phyloP scores from a whole-genome alignment of 2,329 filamentous ascomycete genomes.

The Aspergillus sp. region DNA sequence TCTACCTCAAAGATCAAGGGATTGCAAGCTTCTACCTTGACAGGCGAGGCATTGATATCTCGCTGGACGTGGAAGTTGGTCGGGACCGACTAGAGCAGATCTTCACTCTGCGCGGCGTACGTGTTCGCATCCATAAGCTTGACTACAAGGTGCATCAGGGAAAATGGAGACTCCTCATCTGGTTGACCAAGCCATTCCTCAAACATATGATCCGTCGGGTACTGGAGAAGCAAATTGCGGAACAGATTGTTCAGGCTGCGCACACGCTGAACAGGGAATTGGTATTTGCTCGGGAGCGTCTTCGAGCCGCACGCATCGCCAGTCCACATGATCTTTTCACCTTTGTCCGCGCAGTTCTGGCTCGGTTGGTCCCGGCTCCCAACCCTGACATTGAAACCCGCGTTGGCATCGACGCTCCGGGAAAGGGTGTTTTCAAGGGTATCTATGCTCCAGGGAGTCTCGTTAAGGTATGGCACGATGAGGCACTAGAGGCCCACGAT shows the following conservation, averaged over 20 bases:
- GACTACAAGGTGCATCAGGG: slow-evolving; percentile 70
- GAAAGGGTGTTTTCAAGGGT: slow-evolving; percentile 71
- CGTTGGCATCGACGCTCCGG: slow-evolving; percentile 65
- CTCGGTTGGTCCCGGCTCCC: slow-evolving; percentile 68
- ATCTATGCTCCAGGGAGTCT: slow-evolving; percentile 87
- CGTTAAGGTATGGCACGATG: slow-evolving; percentile 84
- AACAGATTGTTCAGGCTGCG: slow-evolving; percentile 68
- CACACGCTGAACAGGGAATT: slow-evolving; percentile 80
- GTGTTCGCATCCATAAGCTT: slow-evolving; percentile 83
- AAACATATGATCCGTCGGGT: slow-evolving; percentile 77
- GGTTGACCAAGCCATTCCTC: slow-evolving; percentile 80
- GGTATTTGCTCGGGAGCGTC: slow-evolving; percentile 79
- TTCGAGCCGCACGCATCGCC: slow-evolving; percentile 81
- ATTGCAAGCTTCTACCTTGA: slow-evolving; percentile 85
- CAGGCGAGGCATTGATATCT: slow-evolving; percentile 81
- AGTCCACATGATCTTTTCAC: slow-evolving; percentile 77
- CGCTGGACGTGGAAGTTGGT: slow-evolving; percentile 79
- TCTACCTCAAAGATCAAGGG: slow-evolving; percentile 77
- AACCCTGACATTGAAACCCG: slow-evolving; percentile 75
- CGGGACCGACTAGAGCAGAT: slow-evolving; percentile 78
- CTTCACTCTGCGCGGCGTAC: slow-evolving; percentile 71
- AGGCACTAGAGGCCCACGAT: slow-evolving; percentile 69
- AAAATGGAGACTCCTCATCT: slow-evolving; percentile 74
- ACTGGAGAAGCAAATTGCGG: slow-evolving; percentile 75
- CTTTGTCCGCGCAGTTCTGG: slow-evolving; percentile 79